Conservation (phyloP, 106 monocot species). For the Amphibolis antarctica region DNA sequence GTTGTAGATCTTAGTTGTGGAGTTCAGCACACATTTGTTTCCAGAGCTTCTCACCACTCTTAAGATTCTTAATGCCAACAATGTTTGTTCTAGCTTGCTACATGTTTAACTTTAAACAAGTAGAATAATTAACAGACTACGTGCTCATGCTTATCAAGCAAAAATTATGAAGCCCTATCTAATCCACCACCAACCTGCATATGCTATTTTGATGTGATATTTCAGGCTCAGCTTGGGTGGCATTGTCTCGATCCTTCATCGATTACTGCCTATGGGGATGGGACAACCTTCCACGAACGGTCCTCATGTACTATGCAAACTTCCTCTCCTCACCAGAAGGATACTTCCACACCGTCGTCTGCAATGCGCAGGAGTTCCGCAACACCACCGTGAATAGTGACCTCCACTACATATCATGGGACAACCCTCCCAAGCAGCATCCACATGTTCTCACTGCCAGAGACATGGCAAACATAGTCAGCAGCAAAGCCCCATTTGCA, state of each 20-base stretch:
- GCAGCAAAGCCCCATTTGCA: constrained; percentile 54
- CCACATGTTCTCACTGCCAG: constrained; percentile 56
- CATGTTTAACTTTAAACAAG: too few relatives aligned
- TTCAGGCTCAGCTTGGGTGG: constrained; percentile 97
- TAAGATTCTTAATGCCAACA: too few relatives aligned
- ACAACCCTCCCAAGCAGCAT: constrained; percentile 88
- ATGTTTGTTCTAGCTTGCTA: too few relatives aligned
- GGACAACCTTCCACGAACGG: constrained; percentile 78
- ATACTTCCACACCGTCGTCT: constrained; percentile 93
- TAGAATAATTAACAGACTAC: too few relatives aligned
- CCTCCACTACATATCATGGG: constrained; percentile 87
- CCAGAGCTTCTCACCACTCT: too few relatives aligned
- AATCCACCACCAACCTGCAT: constrained; percentile 10
- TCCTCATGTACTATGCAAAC: constrained; percentile 90
- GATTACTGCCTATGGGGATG: constrained; percentile 95
- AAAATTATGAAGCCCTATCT: constrained; percentile 2
- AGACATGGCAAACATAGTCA: constrained; percentile 47
- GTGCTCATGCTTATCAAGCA: too few relatives aligned
- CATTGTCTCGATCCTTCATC: constrained; percentile 50
- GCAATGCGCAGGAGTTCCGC: constrained; percentile 66
- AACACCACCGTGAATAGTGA: constrained; percentile 88
- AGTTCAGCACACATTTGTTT: too few relatives aligned
- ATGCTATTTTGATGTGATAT: neutral
- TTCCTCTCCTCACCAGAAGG: constrained; percentile 86
- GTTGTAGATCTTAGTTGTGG: too few relatives aligned